Evolutionary conservation across 2,329 filamentous ascomycete species (phyloP), one percentile per base, ranked within the genome.

Genomic region (Claviceps africana): DNA sequence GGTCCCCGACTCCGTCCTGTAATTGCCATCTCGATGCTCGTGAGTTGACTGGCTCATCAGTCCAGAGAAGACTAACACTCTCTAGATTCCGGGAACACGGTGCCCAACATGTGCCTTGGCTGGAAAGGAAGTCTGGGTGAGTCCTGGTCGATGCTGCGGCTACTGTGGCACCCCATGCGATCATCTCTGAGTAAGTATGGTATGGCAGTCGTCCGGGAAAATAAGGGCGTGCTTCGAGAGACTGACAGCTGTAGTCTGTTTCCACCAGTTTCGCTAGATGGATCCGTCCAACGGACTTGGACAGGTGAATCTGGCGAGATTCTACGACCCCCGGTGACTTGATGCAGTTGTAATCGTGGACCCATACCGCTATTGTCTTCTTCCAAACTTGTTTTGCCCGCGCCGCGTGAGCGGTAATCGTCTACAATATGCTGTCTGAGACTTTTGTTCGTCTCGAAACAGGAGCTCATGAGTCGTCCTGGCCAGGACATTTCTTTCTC

Each of bases 121-220:
- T 46, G 76, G 76, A 54, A 67, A 72, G 55, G 76, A 78, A 58
- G 72, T 75, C 44, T 79, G 76, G 76, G 76, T 79, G 25, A 75
- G 77, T 55, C 75, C 74, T 33, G 76, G 76, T 50, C 70, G 72
- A 53, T 65, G 65, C 49, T 79, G 76, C 59, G 70, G 70, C 33
- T 71, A 73, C 56, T 77, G 74, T 62, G 73, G 74, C 48, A 75
- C 73, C 25, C 69, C 72, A 4, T 69, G 66, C 47, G 65, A 64
- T 46, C 42, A 33, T 19, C 43, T 53, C 13, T 52, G 54, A 42
- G 47, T 43, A 22, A 54, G 35, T 28, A 13, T n/a, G 15, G 35
- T 28, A 13, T n/a, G 15, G 19, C 13, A 45, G 33, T 15, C 4
- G 8, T 28, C n/a, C 10, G 2, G 13, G 10, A 11, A 28, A 17